Base-by-base conservation (phyloP, 2,329 filamentous ascomycete species). In the Chaetomiaceae sp. region DNA sequence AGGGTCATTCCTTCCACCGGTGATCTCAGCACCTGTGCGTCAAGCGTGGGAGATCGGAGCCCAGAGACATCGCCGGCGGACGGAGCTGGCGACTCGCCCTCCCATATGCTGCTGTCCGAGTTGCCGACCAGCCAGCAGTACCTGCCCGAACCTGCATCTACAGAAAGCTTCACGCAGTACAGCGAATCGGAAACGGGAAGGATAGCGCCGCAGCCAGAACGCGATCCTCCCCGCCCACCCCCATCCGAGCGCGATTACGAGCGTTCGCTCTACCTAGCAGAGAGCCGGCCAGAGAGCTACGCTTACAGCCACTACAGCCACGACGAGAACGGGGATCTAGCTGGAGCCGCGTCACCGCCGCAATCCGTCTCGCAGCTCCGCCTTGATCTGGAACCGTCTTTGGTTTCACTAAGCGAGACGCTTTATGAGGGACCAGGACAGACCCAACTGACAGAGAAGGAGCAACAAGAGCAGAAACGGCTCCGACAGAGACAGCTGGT, bases 401-500 rank as follows among this genome's bases (percentile, higher is more conserved):
- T 39, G 5, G 48, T 53, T 13, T 55, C 55, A 8, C 40, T 55
- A 13, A 48, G 44, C n/a, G 56, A 56, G 10, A 54, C 55, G 12
- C 53, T 50, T 12, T 53, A 42, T 21, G 57, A 57, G 25, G 48
- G 50, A n/a, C n/a, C n/a, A n/a, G n/a, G n/a, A 21, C 55, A 58
- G 34, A 21, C 46, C 17, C 50, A 53, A 12, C 44, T 57, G 23
- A 54, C 58, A 3, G 53, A 68, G 55, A 69, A 77, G 46, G 66
- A 70, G 55, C 66, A 72, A 34, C 77, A 83, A 54, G 81, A 86
- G 57, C 79, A 79, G 54, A 85, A 86, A 54, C 82, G 87, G n/a
- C 73, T 97, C 8, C 81, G 81, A 44, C 87, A 92, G 65, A 86
- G 93, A 17, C 82, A 86, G 48, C 83, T 95, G 65, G 83, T 95